These are phyloP conservation scores for Chalciporus pseudorubinellus DNA, from an alignment of 768 basidiomycete species.

Conservation along the genomic window DNA sequence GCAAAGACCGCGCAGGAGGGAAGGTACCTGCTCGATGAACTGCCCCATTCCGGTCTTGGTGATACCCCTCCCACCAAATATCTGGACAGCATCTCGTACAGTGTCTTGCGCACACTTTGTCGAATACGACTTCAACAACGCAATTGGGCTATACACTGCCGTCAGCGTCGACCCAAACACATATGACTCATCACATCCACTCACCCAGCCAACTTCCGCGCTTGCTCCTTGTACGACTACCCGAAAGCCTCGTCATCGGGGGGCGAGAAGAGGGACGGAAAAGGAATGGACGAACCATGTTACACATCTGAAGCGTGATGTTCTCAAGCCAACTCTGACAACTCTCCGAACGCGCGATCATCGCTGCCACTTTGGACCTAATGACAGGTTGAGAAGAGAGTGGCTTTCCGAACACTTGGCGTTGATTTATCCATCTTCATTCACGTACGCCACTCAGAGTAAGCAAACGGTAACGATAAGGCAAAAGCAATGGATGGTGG, in stretches of 20 bases:
- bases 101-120: conserved; percentile 56
- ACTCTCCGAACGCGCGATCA: conserved; percentile 69
- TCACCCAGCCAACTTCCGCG: conserved; percentile 64
- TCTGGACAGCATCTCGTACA: conserved; percentile 68
- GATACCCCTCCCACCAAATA: conserved; percentile 86
- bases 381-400: conserved; percentile 69
- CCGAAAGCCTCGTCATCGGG: conserved; percentile 4
- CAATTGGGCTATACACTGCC: conserved; percentile 42
- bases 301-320: conserved; percentile 77
- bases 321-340: conserved; percentile 78
- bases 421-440: conserved; percentile 68
- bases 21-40: conserved; percentile 60
- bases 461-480: neutral
- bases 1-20: conserved; percentile 4
- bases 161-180: neutral
- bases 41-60: conserved; percentile 81
- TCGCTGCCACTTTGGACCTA: conserved; percentile 69
- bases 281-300: conserved; percentile 49
- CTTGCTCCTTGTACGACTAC: conserved; percentile 67
- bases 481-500: neutral
- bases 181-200: neutral
- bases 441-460: neutral
- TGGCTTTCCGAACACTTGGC: conserved; percentile 77
- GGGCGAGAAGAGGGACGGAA: neutral
- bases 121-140: conserved; percentile 54